These are phyloP conservation scores for Aspergillus unguis DNA, from an alignment of 2,329 filamentous ascomycete species.

Conservation along the genomic window DNA sequence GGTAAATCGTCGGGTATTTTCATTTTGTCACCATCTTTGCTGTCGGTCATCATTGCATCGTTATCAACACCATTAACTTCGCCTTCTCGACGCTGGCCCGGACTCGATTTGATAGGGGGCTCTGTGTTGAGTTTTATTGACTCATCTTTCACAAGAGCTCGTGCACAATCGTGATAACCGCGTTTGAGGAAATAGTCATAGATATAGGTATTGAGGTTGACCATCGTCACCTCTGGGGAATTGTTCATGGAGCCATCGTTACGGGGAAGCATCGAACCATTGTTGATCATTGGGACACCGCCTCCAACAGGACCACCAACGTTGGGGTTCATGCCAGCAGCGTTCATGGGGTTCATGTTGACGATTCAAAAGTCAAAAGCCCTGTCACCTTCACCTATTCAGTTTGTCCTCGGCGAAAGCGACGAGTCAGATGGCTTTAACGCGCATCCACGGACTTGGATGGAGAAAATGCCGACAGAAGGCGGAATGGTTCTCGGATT, in stretches of 20 bases:
- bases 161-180: slow-evolving; percentile 78
- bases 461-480: slow-evolving; percentile 21
- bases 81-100: slow-evolving; percentile 63
- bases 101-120: slow-evolving; percentile 61
- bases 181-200: slow-evolving; percentile 79
- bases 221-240: slow-evolving; percentile 36
- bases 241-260: slow-evolving; percentile 40
- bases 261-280: slow-evolving; percentile 45
- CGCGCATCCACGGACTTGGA: slow-evolving; percentile 34
- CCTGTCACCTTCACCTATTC: slow-evolving; percentile 34
- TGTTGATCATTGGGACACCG: slow-evolving; percentile 54
- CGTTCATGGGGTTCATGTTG: slow-evolving; percentile 56
- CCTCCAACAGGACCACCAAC: slow-evolving; percentile 55
- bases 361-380: slow-evolving; percentile 25
- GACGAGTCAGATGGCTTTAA: slow-evolving; percentile 20
- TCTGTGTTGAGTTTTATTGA: slow-evolving; percentile 55
- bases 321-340: slow-evolving; percentile 56
- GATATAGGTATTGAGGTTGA: slow-evolving; percentile 61
- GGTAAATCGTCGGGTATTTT: slow-evolving; percentile 81
- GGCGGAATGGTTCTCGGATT: slow-evolving; percentile 26
- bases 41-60: slow-evolving; percentile 77
- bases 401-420: slow-evolving; percentile 27
- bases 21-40: slow-evolving; percentile 69
- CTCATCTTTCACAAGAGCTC: slow-evolving; percentile 66
- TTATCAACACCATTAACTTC: slow-evolving; percentile 71